Conservation (phyloP, 2,329 filamentous ascomycete genomes). For the Conoideocrella luteorostrata region DNA sequence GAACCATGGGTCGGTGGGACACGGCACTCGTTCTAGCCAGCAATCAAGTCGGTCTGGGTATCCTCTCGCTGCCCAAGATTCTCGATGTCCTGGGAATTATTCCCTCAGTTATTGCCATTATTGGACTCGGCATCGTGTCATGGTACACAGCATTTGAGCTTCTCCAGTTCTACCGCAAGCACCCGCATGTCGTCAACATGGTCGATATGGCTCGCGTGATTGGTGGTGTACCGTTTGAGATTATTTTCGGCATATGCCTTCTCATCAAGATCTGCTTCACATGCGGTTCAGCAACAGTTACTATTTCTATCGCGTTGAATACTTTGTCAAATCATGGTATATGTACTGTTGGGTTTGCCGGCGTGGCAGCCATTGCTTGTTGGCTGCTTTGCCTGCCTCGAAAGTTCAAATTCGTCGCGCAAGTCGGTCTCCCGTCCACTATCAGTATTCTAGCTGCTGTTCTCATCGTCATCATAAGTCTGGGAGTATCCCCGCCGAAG, state of each 20-base stretch:
- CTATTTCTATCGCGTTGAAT: slow-evolving; percentile 62
- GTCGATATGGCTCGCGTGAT: slow-evolving; percentile 60
- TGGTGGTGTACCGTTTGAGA: slow-evolving; percentile 25
- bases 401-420: slow-evolving; percentile 46
- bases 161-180: slow-evolving; percentile 62
- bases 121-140: slow-evolving; percentile 58
- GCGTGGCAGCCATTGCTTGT: slow-evolving; percentile 55
- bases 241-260: slow-evolving; percentile 50
- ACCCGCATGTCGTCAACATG: slow-evolving; percentile 64
- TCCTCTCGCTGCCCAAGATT: slow-evolving; percentile 65
- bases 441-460: slow-evolving; percentile 28
- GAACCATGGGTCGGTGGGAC: slow-evolving; percentile 28
- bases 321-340: slow-evolving; percentile 55
- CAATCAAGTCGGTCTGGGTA: slow-evolving; percentile 30
- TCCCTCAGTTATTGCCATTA: slow-evolving; percentile 60
- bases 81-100: slow-evolving; percentile 63
- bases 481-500: slow-evolving; percentile 24
- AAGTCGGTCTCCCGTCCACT: slow-evolving; percentile 25
- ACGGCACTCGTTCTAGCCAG: slow-evolving; percentile 26
- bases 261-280: slow-evolving; percentile 68
- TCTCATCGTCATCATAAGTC: slow-evolving; percentile 30
- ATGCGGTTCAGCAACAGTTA: slow-evolving; percentile 59
- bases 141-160: slow-evolving; percentile 45
- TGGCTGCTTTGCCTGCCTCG: slow-evolving; percentile 60
- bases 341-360: slow-evolving; percentile 62